Evolutionary conservation across 495 filamentous ascomycete species (phyloP), one percentile per base, ranked within the genome.

Genomic region (Hypoxylon lienhwacheense): DNA sequence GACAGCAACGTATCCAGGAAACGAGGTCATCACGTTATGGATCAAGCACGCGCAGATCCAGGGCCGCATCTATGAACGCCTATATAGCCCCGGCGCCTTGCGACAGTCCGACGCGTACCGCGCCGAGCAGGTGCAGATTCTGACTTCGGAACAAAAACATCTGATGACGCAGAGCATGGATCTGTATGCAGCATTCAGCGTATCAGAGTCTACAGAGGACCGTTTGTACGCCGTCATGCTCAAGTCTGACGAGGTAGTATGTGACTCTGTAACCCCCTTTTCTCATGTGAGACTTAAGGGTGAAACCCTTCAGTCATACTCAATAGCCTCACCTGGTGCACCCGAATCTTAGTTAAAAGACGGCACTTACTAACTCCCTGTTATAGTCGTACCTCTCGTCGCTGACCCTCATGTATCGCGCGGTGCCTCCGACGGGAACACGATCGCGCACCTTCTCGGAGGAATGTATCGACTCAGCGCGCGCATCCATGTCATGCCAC

Each of bases 41-140:
- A 75, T 81, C 26, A 69, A 66, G 35, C 71, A 81, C 22, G 78
- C 78, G 24, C 74, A 73, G 12, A 75, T 86, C n/a, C 75, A 82
- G 31, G 79, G 80, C 4, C 69, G 73, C 11, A 74, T 79, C 4
- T 86, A 86, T 55, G 77, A 82, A 43, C 68, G 76, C 19, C 66
- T 87, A 20, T 87, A 85, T 55, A 83, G 80, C 43, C 83, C 83
- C 2, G 76, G 73, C 0, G 83, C 81, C 3, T 63, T 87, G 35
- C 68, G 70, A 0, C 73, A 74, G 40, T 68, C 75, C 1, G 74
- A 76, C 26, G 65, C 64, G 10, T 69, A 80, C 22, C 70, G 83
- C 8, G 55, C 57, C 36, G 64, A 70, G 47, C 66, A 67, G 20
- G 76, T 75, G 1, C 53, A 46, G 8, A 32, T 53, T 5, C 42